Base-by-base conservation (phyloP, 345 rosid species). In the Eucalyptus coolabah region DNA sequence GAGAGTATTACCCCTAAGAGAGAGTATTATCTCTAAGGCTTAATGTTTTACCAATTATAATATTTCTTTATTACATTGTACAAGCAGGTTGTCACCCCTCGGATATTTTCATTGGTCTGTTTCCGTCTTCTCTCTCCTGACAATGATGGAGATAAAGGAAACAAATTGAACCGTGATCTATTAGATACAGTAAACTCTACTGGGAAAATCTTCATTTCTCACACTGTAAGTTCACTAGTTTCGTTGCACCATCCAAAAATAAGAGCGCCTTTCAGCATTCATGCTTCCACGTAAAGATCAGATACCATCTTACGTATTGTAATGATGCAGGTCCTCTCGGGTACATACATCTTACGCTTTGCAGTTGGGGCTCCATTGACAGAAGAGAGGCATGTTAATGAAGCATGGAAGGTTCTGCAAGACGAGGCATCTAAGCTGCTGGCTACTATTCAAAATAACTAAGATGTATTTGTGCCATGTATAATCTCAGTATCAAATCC, bases 341-440 rank as follows among this genome's bases (percentile, higher is more conserved):
- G 95, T 28, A 94, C 88, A 67, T 94, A 94, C 89, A 91, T 95
- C 34, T 91, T 96, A 34, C 95, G 99, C 19, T 95, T 96, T 88
- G 98, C 98, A 6, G 94, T 96, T 24, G 99, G 98, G 53, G 99
- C 98, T 21, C 98, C 99, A 86, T 88, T 96, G 93, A 98, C 98
- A 8, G 98, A 97, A 90, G 97, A 94, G 91, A 95, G 96, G 88
- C 99, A 96, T 86, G 94, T 98, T 86, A 93, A 88, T 87, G 98
- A 93, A 80, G 96, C 99, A 51, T 97, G 99, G 98, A 93, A 95
- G 90, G 90, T 94, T 88, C 88, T 96, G 88, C 96, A 96, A 92
- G 95, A 92, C 23, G 89, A 94, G 90, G 96, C 97, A 86, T 91
- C 97, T 77, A 54, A 93, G 91, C 92, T 96, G 91, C 92, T 94